Conservation (phyloP, 2,329 filamentous ascomycete genomes). For the Fusarium sp. region DNA sequence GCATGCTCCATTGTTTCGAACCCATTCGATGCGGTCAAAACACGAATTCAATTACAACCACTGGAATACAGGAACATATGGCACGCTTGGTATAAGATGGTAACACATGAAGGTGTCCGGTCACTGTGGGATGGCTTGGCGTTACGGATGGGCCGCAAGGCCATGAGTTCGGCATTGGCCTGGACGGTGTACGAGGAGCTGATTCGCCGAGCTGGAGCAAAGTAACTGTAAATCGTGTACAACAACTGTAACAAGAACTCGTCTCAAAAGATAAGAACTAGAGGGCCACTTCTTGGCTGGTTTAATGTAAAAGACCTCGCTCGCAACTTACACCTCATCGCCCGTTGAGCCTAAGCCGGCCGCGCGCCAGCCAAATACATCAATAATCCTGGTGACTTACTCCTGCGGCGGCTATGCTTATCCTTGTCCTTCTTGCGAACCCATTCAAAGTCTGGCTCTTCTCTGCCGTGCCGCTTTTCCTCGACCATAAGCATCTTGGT, state of each 20-base stretch:
- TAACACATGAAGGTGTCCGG: conserved; percentile 80
- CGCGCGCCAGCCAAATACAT: conserved; percentile 66
- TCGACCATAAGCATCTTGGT: conserved; percentile 59
- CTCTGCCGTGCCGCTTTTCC: conserved; percentile 53
- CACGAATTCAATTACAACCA: conserved; percentile 90
- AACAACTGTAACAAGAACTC: conserved; percentile 37
- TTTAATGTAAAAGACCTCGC: conserved; percentile 9
- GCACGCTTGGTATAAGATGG: conserved; percentile 79
- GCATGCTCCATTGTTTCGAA: conserved; percentile 91
- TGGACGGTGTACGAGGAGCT: conserved; percentile 98
- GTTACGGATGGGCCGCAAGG: conserved; percentile 89
- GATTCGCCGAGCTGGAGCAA: conserved; percentile 65
- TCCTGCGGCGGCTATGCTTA: conserved; percentile 59
- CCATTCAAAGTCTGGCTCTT: conserved; percentile 62
- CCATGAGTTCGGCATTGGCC: conserved; percentile 90
- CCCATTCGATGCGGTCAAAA: conserved; percentile 97
- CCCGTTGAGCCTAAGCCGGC: conserved; percentile 46
- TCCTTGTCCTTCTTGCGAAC: conserved; percentile 67
- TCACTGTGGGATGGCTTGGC: conserved; percentile 87
- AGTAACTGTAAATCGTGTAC: conserved; percentile 31
- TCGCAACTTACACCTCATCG: background rate
- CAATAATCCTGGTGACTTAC: conserved; percentile 65
- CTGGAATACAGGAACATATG: conserved; percentile 83
- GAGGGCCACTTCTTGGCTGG: conserved; percentile 5
- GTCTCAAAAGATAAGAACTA: conserved; percentile 23